Percentiles rank a stretch among this genome's conserved stretches.
phyloP scores from a whole-genome alignment of 495 filamentous ascomycete species.

The Penicillium coffeae region DNA sequence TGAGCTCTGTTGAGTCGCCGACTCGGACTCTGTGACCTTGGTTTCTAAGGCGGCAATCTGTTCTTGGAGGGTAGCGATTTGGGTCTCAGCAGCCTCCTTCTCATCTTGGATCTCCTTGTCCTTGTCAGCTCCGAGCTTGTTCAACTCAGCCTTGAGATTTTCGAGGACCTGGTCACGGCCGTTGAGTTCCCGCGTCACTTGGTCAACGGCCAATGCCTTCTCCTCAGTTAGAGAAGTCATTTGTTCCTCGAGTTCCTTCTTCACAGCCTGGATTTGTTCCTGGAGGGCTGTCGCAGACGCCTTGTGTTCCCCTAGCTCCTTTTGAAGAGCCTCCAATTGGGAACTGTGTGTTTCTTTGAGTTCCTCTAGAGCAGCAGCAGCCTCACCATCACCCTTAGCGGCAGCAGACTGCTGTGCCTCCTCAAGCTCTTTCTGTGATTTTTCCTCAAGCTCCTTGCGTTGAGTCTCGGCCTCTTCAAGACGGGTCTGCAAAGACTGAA shows the following conservation, averaged over 20 bases:
- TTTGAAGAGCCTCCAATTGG: slow-evolving; percentile 36
- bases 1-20: slow-evolving; percentile 22
- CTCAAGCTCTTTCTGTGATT: slow-evolving; percentile 38
- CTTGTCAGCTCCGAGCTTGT: slow-evolving; percentile 37
- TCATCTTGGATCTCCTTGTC: slow-evolving; percentile 39
- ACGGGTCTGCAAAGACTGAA: slow-evolving; percentile 33
- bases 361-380: slow-evolving; percentile 34
- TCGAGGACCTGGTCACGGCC: slow-evolving; percentile 43
- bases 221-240: slow-evolving; percentile 35
- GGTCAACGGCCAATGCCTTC: slow-evolving; percentile 36
- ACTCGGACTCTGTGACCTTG: slow-evolving; percentile 36
- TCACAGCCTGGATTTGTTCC: slow-evolving; percentile 37
- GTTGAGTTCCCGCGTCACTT: slow-evolving; percentile 35
- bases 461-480: slow-evolving; percentile 39
- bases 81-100: slow-evolving; percentile 37
- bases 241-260: slow-evolving; percentile 36
- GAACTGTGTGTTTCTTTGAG: slow-evolving; percentile 36
- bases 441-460: slow-evolving; percentile 40
- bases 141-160: slow-evolving; percentile 40
- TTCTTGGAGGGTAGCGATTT: slow-evolving; percentile 29
- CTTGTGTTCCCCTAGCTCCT: slow-evolving; percentile 36
- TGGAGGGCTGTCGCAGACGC: slow-evolving; percentile 31
- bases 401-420: slow-evolving; percentile 36
- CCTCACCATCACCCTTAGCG: slow-evolving; percentile 34
- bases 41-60: slow-evolving; percentile 37